Conservation (phyloP, 345 rosid species). For the Aethionema arabicum region DNA sequence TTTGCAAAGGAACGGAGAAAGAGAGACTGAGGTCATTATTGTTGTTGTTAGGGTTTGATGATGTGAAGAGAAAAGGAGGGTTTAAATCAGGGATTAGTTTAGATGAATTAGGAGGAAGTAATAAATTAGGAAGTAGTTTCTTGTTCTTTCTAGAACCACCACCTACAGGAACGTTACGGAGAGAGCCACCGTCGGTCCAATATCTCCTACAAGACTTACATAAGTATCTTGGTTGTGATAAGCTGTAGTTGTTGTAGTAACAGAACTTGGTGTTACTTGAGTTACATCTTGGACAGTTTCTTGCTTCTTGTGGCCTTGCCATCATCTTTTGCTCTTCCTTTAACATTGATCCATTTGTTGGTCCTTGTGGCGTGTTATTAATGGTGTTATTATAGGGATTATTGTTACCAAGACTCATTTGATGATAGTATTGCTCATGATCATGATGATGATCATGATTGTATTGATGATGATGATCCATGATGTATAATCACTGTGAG, state of each 20-base stretch:
- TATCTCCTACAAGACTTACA: constrained; percentile 39
- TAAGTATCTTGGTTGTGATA: constrained; percentile 40
- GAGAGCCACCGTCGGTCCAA: constrained; percentile 42
- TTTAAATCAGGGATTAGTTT: constrained; percentile 32
- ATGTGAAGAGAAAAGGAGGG: constrained; percentile 35
- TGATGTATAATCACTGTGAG: constrained; percentile 29
- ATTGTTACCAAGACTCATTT: constrained; percentile 23
- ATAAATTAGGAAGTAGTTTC: constrained; percentile 33
- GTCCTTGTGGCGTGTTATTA: constrained; percentile 19
- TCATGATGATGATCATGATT: constrained; percentile 25
- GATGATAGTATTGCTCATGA: constrained; percentile 31
- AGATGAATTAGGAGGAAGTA: constrained; percentile 28
- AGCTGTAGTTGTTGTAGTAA: constrained; percentile 40
- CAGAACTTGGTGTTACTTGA: constrained; percentile 40
- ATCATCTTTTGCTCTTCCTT: constrained; percentile 34
- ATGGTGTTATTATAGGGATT: constrained; percentile 25
- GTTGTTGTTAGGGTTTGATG: constrained; percentile 36
- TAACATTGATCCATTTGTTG: constrained; percentile 18
- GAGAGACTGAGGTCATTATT: constrained; percentile 32
- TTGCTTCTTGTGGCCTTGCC: constrained; percentile 35
- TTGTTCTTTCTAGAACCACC: constrained; percentile 41
- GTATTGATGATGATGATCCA: constrained; percentile 33
- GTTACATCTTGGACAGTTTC: constrained; percentile 43
- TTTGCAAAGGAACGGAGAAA: constrained; percentile 20
- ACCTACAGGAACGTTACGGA: constrained; percentile 39